A percentile compares a stretch with the other conserved stretches of the same genome.
Evolutionary conservation across 2,329 filamentous ascomycete genomes (phyloP).

Genomic region (Penicillium griseofulvum): DNA sequence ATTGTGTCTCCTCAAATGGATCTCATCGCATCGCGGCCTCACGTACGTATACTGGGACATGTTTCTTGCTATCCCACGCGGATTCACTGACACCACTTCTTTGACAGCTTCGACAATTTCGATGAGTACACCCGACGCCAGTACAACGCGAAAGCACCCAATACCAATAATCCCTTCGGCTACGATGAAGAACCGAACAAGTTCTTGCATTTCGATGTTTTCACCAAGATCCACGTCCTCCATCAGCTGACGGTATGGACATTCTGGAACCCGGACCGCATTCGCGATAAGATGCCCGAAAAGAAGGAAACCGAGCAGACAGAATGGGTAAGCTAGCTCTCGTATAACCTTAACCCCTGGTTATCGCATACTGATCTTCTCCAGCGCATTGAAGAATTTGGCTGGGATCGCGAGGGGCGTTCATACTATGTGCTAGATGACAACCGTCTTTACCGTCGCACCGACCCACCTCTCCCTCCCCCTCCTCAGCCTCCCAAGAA

Average conservation of each 20-base stretch:
- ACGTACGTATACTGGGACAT: conserved; percentile 60
- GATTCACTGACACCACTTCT: conserved; percentile 6
- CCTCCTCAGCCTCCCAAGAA: conserved; percentile 55
- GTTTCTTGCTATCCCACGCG: not conserved
- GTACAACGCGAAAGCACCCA: conserved; percentile 75
- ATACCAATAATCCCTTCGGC: conserved; percentile 77
- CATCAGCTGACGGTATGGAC: conserved; percentile 89
- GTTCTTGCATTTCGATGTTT: conserved; percentile 79
- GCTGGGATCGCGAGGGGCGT: conserved; percentile 84
- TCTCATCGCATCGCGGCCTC: conserved; percentile 88
- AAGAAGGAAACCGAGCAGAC: conserved; percentile 77
- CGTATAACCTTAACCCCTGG: not conserved
- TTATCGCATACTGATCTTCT: conserved; percentile 12
- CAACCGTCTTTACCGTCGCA: conserved; percentile 84
- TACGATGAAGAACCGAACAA: conserved; percentile 67
- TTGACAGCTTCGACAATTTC: conserved; percentile 72
- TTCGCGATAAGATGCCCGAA: conserved; percentile 82
- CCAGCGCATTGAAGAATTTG: conserved; percentile 52
- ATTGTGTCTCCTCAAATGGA: conserved; percentile 81
- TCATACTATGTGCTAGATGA: conserved; percentile 91
- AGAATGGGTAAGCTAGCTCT: conserved; percentile 65
- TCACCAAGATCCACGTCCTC: conserved; percentile 73
- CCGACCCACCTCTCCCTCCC: conserved; percentile 66
- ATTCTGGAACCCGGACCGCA: conserved; percentile 79
- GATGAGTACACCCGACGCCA: conserved; percentile 91